Base-by-base conservation (phyloP, 164 flowering plant species). In the Chimonanthus salicifolius region DNA sequence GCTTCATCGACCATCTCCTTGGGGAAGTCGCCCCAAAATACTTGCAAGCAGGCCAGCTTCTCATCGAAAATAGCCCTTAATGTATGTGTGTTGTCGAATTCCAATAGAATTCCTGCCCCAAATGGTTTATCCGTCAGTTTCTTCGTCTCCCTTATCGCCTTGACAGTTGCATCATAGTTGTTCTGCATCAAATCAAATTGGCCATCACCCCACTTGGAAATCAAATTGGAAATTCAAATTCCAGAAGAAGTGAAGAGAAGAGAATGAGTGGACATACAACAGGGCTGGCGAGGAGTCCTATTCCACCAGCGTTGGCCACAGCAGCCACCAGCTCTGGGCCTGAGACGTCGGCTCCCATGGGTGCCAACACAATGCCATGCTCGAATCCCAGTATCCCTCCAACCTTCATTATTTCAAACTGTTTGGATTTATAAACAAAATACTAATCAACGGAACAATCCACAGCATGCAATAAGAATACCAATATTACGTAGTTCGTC, bases 1-100 rank as follows among this genome's bases (percentile, higher is more conserved):
- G 81, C 83, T 49, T 81, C 79, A 68, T 81, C 83, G n/a, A 80
- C 83, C 83, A 78, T 78, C 49, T 78, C 83, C 71, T 78, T 78
- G 21, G 77, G 74, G 68, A 72, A 81, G 47, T 81, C 78, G 18
- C 83, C 83, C 81, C 81, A 81, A 48, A 72, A 81, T 47, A 80
- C 83, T 70, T 77, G 69, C 76, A 80, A 54, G 62, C 76, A 70
- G 2, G 80, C 73, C 4, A 81, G 77, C 60, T 81, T 81, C 62
- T 73, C 81, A 69, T 81, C 81, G 49, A 81, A 81, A 45, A 81
- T 73, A 33, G 80, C 83, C 67, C 63, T 54, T 3, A 81, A 47
- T 6, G 79, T 81, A 69, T 68, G 62, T 3, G 60, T 51, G 70
- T 71, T 68, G 16, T 81, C 63, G 75, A 78, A 76, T 49, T 81